These are phyloP conservation scores for Tylopilus cervinicoccineus DNA, from an alignment of 768 basidiomycete genomes.

Conservation along the genomic window DNA sequence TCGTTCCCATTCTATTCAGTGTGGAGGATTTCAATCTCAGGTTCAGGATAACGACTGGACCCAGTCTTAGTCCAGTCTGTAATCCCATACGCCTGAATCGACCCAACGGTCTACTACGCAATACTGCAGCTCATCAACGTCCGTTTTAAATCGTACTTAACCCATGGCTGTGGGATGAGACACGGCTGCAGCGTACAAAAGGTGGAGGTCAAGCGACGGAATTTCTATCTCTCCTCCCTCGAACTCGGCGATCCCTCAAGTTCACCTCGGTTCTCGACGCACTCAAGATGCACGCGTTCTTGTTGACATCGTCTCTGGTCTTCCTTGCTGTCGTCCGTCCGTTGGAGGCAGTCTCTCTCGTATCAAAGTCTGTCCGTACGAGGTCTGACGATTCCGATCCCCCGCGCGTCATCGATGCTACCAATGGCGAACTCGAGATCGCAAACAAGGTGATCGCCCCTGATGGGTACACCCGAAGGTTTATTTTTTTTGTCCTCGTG, in stretches of 20 bases:
- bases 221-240: not conserved
- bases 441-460: slow-evolving; percentile 44
- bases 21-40: not conserved
- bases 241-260: slow-evolving; percentile 17
- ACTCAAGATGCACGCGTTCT: slow-evolving; percentile 21
- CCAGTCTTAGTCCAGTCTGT: not conserved
- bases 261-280: slow-evolving; percentile 4
- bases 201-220: not conserved
- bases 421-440: slow-evolving; percentile 33
- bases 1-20: not conserved
- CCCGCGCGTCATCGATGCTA: slow-evolving; percentile 21
- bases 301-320: slow-evolving; percentile 8
- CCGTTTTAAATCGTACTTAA: slow-evolving; percentile 11
- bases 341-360: slow-evolving; percentile 18
- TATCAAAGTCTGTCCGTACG: slow-evolving; percentile 3
- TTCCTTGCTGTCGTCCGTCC: slow-evolving; percentile 9
- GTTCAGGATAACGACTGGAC: not conserved
- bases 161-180: not conserved
- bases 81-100: not conserved
- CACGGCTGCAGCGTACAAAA: slow-evolving; percentile 11
- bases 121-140: not conserved
- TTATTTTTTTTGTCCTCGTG: slow-evolving; percentile 2
- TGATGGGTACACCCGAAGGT: slow-evolving; percentile 45
- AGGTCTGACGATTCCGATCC: not conserved
- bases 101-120: not conserved